These are phyloP conservation scores for Coelastrella sp. DNA, from an alignment of 139 green algal species.

Conservation along the genomic window DNA sequence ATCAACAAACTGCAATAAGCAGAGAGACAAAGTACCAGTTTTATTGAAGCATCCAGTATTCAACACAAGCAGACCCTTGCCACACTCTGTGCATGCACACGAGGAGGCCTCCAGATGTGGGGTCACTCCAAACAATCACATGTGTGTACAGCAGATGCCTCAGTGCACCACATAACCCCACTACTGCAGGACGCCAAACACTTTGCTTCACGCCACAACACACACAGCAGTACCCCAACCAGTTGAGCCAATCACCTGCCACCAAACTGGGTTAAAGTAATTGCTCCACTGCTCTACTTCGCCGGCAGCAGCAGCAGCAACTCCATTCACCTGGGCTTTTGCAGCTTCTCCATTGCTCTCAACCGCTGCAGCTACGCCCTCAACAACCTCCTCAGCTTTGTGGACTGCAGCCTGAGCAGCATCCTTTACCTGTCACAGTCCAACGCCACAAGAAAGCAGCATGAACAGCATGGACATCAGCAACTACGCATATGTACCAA, in stretches of 20 bases:
- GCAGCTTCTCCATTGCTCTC: not conserved
- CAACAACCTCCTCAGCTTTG: not conserved
- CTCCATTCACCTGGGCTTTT: conserved; percentile 12
- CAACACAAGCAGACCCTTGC: too few species aligned
- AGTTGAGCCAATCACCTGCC: not conserved
- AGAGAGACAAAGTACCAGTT: too few species aligned
- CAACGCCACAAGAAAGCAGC: too few species aligned
- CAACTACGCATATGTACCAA: not conserved
- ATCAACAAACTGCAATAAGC: too few species aligned
- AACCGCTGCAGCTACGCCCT: not conserved
- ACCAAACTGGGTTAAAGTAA: conserved; percentile 2
- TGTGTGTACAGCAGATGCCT: too few species aligned
- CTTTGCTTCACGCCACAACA: too few species aligned
- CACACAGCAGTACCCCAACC: not conserved
- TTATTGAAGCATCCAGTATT: too few species aligned
- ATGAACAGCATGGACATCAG: not conserved
- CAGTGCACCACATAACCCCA: too few species aligned
- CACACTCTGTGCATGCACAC: too few species aligned
- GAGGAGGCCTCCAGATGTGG: too few species aligned
- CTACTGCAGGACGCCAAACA: too few species aligned
- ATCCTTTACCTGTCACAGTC: not conserved
- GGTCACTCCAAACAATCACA: too few species aligned
- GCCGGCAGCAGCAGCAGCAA: conserved; percentile 12
- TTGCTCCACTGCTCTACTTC: not conserved
- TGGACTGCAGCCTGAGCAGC: not conserved